Conservation (phyloP, 495 filamentous ascomycete species). For the Astrothelium macrocarpum region DNA sequence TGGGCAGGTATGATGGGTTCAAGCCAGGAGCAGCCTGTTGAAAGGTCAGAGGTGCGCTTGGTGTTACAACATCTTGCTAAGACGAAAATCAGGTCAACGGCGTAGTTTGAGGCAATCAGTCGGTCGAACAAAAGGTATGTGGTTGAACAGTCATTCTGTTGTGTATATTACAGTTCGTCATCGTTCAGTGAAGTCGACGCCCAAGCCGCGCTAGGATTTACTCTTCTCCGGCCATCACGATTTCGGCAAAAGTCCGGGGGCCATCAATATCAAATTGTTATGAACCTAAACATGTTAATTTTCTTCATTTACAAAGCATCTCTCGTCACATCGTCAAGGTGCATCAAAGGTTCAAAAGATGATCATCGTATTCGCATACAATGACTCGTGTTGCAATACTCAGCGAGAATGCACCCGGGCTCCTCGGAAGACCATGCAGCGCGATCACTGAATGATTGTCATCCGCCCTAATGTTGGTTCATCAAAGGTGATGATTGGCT, state of each 20-base stretch:
- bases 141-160: neutral
- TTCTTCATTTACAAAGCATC: neutral
- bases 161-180: neutral
- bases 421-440: neutral
- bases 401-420: neutral
- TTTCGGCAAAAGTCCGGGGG: neutral
- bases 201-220: neutral
- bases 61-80: neutral
- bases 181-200: neutral
- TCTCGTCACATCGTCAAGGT: neutral
- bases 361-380: neutral
- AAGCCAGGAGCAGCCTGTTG: neutral
- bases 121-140: neutral
- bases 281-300: neutral
- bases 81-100: neutral
- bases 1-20: conserved; percentile 20
- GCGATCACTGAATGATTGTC: neutral
- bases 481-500: neutral
- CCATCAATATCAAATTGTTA: neutral
- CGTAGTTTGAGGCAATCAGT: neutral
- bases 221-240: neutral
- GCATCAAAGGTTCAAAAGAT: neutral
- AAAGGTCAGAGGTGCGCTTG: neutral
- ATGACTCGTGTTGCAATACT: neutral
- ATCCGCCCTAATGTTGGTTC: neutral